These are phyloP conservation scores for Tolypocladium tundrense DNA, from an alignment of 2,329 filamentous ascomycete species.

Conservation along the genomic window DNA sequence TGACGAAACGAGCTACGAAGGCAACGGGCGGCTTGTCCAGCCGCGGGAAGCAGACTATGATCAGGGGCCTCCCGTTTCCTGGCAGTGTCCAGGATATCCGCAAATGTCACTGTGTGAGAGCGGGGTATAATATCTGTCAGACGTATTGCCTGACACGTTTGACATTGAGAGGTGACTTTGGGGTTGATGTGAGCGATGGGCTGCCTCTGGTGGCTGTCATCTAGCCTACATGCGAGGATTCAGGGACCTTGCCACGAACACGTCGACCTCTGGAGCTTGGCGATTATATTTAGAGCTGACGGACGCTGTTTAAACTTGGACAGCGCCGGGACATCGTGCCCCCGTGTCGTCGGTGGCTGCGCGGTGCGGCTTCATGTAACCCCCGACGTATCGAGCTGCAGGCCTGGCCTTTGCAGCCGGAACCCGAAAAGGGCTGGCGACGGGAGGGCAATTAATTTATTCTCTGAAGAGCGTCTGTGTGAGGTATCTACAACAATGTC, in stretches of 20 bases:
- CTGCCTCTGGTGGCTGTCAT: neutral
- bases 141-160: neutral
- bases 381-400: neutral
- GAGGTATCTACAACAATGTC: neutral
- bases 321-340: neutral
- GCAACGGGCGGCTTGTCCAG: neutral
- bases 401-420: neutral
- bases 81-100: neutral
- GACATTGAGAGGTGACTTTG: neutral
- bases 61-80: neutral
- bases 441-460: neutral
- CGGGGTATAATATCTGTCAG: neutral
- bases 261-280: neutral
- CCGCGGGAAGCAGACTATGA: neutral
- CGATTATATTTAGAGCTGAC: neutral
- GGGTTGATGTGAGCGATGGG: neutral
- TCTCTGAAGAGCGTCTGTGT: neutral
- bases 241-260: neutral
- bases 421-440: neutral
- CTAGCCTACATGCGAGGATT: neutral
- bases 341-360: neutral
- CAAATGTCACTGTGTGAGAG: neutral
- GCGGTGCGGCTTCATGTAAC: neutral
- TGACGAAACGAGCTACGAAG: slow-evolving; percentile 1
- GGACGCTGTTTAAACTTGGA: no score